These are phyloP conservation scores for Hericium erinaceus DNA, from an alignment of 768 basidiomycete genomes.

Conservation along the genomic window DNA sequence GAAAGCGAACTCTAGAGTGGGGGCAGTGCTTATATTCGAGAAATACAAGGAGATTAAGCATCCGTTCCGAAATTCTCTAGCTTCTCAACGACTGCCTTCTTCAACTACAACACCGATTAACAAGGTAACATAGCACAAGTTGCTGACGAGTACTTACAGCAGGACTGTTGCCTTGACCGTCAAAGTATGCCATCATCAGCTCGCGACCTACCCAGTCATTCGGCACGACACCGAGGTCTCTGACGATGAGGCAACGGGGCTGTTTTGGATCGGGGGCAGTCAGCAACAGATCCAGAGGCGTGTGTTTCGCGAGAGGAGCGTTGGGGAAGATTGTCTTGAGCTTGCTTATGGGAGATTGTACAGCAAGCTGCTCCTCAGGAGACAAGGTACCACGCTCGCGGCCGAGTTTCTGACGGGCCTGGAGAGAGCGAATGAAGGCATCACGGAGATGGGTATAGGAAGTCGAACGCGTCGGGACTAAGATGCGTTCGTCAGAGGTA, in stretches of 20 bases:
- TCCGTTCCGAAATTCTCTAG: background rate
- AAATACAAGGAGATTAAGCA: too few relatives aligned
- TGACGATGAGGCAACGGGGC: conserved; percentile 50
- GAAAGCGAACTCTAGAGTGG: too few relatives aligned
- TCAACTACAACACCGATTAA: background rate
- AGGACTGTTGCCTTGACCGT: conserved; percentile 60
- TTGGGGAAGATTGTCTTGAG: conserved; percentile 73
- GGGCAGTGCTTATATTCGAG: too few relatives aligned
- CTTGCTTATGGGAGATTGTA: conserved; percentile 56
- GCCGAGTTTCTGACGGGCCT: conserved; percentile 44
- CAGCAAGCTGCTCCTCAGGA: conserved; percentile 45
- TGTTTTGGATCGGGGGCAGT: conserved; percentile 40
- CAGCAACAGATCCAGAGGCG: conserved; percentile 61
- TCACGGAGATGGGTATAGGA: conserved; percentile 75
- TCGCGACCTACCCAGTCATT: conserved; percentile 69
- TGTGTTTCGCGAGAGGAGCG: conserved; percentile 55
- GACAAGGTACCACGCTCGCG: conserved; percentile 45
- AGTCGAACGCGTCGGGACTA: conserved; percentile 76
- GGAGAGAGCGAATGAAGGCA: conserved; percentile 70
- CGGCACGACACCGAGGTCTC: conserved; percentile 66
- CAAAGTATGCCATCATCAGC: conserved; percentile 68
- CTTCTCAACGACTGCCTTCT: background rate
- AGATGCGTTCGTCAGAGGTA: background rate
- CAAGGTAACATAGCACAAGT: background rate
- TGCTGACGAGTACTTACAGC: conserved; percentile 36